These are phyloP conservation scores for Entrophospora sp. DNA, from an alignment of 192 early-diverging fungal species.

Conservation along the genomic window DNA sequence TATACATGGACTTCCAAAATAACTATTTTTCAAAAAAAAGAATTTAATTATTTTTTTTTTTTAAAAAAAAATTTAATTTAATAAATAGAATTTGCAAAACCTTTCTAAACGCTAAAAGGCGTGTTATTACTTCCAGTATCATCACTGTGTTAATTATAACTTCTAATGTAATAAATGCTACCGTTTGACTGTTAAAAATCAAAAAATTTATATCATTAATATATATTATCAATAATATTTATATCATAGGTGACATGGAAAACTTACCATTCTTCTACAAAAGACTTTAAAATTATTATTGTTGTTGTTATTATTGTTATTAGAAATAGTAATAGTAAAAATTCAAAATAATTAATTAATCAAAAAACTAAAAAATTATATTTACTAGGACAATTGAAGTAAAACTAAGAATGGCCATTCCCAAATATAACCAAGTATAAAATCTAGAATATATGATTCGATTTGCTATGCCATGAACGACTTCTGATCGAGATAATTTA, in stretches of 20 bases:
- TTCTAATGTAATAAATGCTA: constrained; percentile 62
- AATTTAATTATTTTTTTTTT: background rate
- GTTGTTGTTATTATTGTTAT: background rate
- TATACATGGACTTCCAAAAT: constrained; percentile 59
- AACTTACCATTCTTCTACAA: constrained; percentile 35
- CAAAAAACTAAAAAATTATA: background rate
- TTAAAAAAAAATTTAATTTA: background rate
- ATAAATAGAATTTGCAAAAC: constrained; percentile 23
- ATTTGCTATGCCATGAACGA: constrained; percentile 47
- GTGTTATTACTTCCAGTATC: constrained; percentile 60
- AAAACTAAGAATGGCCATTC: constrained; percentile 39
- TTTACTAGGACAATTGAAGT: constrained; percentile 43
- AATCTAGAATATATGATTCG: constrained; percentile 48
- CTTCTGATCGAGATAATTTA: constrained; percentile 37
- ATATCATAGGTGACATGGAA: background rate
- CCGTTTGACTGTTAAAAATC: constrained; percentile 42
- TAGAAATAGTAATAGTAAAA: no score
- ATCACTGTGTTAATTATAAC: constrained; percentile 63
- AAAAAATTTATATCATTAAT: background rate
- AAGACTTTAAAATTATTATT: constrained; percentile 22
- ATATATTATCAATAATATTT: background rate
- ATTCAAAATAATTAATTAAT: background rate
- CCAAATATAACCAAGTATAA: constrained; percentile 45
- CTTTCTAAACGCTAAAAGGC: constrained; percentile 53
- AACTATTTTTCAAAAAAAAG: constrained; percentile 21